phyloP scores from a whole-genome alignment of 2,329 filamentous ascomycete genomes.

The Aspergillus glaucus region DNA sequence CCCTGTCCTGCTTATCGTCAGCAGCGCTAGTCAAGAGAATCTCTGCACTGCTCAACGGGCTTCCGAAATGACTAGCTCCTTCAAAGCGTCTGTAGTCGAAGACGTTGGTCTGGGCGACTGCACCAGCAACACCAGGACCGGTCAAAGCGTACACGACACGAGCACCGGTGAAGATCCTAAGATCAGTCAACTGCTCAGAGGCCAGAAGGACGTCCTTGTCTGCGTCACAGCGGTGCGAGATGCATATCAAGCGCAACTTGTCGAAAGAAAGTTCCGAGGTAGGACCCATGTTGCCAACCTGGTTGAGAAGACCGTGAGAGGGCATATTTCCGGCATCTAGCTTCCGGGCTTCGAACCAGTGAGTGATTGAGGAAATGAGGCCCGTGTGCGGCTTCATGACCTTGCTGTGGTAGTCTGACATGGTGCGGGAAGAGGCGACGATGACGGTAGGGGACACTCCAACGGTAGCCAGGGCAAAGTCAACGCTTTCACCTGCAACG shows the following conservation, averaged over 20 bases:
- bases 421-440: slow-evolving; percentile 67
- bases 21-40: slow-evolving; percentile 53
- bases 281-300: slow-evolving; percentile 30
- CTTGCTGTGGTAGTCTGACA: slow-evolving; percentile 61
- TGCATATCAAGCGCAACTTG: slow-evolving; percentile 73
- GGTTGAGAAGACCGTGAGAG: slow-evolving; percentile 54
- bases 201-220: slow-evolving; percentile 58
- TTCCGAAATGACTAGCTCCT: slow-evolving; percentile 65
- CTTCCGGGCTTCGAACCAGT: slow-evolving; percentile 64
- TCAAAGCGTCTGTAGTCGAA: slow-evolving; percentile 68
- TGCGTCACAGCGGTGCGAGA: slow-evolving; percentile 65
- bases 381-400: slow-evolving; percentile 56
- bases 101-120: slow-evolving; percentile 77
- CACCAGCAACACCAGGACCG: slow-evolving; percentile 75
- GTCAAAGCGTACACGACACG: slow-evolving; percentile 81
- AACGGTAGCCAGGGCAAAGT: slow-evolving; percentile 66
- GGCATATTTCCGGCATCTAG: slow-evolving; percentile 72
- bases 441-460: slow-evolving; percentile 76
- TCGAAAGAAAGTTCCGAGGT: slow-evolving; percentile 45
- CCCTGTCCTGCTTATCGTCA: slow-evolving; percentile 31
- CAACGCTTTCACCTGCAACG: slow-evolving; percentile 66
- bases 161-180: slow-evolving; percentile 73
- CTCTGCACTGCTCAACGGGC: slow-evolving; percentile 73
- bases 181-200: slow-evolving; percentile 65
- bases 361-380: slow-evolving; percentile 59